phyloP scores from a whole-genome alignment of 306 rosid genomes.

The Prosopis cineraria region DNA sequence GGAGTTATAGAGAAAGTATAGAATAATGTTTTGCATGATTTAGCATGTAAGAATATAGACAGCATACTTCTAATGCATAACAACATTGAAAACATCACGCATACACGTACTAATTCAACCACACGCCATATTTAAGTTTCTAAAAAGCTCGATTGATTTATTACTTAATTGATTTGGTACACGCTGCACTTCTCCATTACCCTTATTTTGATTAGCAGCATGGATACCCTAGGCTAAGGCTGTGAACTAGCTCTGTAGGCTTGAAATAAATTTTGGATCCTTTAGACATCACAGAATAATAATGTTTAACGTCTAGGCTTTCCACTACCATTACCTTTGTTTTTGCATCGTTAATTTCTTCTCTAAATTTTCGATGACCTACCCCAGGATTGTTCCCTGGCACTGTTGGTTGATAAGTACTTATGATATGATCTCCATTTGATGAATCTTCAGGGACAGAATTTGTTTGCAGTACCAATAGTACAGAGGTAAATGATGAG shows the following conservation, averaged over 20 bases:
- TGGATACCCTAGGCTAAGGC: neutral
- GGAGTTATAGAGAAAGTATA: neutral
- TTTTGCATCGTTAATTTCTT: neutral
- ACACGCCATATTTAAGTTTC: neutral
- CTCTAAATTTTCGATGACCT: neutral
- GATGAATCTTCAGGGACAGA: no score
- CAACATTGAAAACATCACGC: neutral
- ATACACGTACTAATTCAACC: neutral
- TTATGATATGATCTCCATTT: neutral
- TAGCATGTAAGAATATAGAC: no score
- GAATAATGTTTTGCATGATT: neutral
- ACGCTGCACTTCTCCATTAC: neutral
- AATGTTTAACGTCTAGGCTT: conserved; percentile 1
- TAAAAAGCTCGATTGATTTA: neutral
- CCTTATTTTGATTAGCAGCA: neutral
- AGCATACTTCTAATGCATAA: neutral
- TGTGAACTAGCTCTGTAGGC: conserved; percentile 27
- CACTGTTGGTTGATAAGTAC: conserved; percentile 39
- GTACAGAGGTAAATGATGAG: no score
- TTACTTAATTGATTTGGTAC: neutral
- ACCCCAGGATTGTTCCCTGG: conserved; percentile 53
- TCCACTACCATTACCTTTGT: neutral
- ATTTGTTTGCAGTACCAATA: no score
- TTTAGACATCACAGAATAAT: neutral
- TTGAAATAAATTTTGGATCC: neutral